phyloP scores from a whole-genome alignment of 441 rosid genomes.

The Bruguiera hainesii region DNA sequence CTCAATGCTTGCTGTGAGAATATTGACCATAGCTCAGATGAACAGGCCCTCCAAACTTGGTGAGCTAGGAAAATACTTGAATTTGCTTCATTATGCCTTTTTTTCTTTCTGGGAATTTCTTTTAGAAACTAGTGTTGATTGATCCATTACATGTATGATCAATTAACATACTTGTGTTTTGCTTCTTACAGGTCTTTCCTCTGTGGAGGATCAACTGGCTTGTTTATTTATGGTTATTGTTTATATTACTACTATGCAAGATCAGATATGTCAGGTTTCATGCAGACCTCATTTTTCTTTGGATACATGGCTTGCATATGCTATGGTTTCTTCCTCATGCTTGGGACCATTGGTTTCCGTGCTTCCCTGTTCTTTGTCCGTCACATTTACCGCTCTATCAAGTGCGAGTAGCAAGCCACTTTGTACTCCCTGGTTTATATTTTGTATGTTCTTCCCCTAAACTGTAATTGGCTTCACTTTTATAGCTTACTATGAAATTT shows the following conservation, averaged over 20 bases:
- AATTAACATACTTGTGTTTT: not conserved
- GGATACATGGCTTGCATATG: constrained; percentile 61
- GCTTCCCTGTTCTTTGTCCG: constrained; percentile 50
- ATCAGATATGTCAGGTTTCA: constrained; percentile 56
- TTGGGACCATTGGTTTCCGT: constrained; percentile 46
- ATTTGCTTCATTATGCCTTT: not conserved
- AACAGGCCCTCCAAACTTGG: no score
- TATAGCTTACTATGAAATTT: not conserved
- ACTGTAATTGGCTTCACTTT: no score
- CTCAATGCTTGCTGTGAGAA: no score
- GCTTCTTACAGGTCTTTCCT: constrained; percentile 38
- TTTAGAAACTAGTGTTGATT: not conserved
- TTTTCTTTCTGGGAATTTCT: not conserved
- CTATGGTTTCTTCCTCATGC: constrained; percentile 56
- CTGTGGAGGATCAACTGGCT: constrained; percentile 54
- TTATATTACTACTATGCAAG: constrained; percentile 49
- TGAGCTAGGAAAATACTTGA: not conserved
- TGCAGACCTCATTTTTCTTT: constrained; percentile 59
- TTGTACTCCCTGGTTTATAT: not conserved
- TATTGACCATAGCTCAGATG: no score
- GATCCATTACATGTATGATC: not conserved
- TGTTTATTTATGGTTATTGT: constrained; percentile 49
- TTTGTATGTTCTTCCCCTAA: not conserved
- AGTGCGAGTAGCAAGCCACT: constrained; percentile 41
- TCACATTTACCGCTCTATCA: constrained; percentile 51